These are phyloP conservation scores for Aspergillus costaricaensis DNA, from an alignment of 2,329 filamentous ascomycete genomes.

Conservation along the genomic window DNA sequence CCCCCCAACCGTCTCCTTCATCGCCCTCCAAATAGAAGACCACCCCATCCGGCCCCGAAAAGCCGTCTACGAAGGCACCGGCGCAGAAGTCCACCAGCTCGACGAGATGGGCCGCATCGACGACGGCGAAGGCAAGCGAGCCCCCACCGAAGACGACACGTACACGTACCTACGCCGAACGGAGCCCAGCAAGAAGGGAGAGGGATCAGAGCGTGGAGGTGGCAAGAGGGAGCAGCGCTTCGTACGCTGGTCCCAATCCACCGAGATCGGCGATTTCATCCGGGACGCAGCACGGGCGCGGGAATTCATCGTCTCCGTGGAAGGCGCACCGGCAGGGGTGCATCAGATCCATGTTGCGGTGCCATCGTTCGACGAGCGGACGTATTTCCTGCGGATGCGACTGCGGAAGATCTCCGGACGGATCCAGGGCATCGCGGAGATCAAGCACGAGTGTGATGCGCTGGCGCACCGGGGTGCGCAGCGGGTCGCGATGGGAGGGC, in stretches of 20 bases:
- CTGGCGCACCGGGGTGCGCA: slow-evolving; percentile 77
- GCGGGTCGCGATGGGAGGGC: slow-evolving; percentile 76
- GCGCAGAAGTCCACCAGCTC: slow-evolving; percentile 46
- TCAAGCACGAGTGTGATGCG: slow-evolving; percentile 80
- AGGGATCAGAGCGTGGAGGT: slow-evolving; percentile 3
- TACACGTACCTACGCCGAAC: slow-evolving; percentile 68
- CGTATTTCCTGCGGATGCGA: slow-evolving; percentile 78
- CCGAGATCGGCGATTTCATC: slow-evolving; percentile 92
- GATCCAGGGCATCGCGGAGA: slow-evolving; percentile 67
- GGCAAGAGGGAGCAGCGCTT: slow-evolving; percentile 53
- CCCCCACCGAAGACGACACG: slow-evolving; percentile 57
- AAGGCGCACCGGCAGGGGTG: slow-evolving; percentile 64
- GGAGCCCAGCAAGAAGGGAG: slow-evolving; percentile 13
- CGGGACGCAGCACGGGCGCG: slow-evolving; percentile 81
- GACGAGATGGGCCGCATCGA: slow-evolving; percentile 11
- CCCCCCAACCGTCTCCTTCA: slow-evolving; percentile 74
- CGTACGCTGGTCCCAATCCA: slow-evolving; percentile 84
- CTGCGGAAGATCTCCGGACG: slow-evolving; percentile 70
- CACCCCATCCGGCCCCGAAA: slow-evolving; percentile 52
- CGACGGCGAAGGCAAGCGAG: not conserved
- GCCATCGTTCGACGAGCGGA: slow-evolving; percentile 86
- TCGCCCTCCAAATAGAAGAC: slow-evolving; percentile 72
- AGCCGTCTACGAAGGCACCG: slow-evolving; percentile 35
- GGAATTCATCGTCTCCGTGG: slow-evolving; percentile 82
- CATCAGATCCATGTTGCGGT: slow-evolving; percentile 74